Conservation (phyloP, 257 asterid species). For the Solanum tarijense region DNA sequence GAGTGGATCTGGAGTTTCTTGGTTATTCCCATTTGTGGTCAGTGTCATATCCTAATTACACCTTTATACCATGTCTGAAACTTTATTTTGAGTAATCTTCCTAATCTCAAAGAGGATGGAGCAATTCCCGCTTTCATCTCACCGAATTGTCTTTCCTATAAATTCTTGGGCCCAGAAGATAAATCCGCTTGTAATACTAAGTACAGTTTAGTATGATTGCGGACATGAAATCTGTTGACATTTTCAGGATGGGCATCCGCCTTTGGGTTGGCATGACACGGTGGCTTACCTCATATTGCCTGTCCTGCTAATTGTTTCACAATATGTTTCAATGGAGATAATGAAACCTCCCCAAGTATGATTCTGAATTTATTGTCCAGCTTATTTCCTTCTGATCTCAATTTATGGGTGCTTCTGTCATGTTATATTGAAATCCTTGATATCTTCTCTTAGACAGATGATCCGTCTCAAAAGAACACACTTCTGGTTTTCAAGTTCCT, state of each 20-base stretch:
- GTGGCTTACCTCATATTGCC: constrained; percentile 95
- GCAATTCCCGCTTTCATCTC: neutral
- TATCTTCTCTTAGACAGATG: constrained; percentile 69
- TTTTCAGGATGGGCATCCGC: constrained; percentile 97
- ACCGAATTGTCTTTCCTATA: neutral
- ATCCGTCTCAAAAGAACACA: constrained; percentile 94
- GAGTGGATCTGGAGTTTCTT: constrained; percentile 94
- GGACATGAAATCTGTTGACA: neutral
- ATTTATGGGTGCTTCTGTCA: constrained; percentile 1
- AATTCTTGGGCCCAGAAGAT: neutral
- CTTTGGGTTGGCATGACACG: constrained; percentile 95
- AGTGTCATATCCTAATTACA: neutral
- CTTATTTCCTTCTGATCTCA: neutral
- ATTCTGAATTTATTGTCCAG: constrained; percentile 3
- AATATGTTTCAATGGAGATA: constrained; percentile 88
- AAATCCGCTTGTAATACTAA: neutral
- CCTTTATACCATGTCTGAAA: neutral
- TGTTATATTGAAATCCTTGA: constrained; percentile 25
- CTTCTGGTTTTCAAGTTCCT: constrained; percentile 90
- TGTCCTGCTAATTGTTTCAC: constrained; percentile 78
- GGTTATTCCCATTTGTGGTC: constrained; percentile 98
- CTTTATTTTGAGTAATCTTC: neutral
- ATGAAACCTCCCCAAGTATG: constrained; percentile 99
- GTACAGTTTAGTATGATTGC: neutral
- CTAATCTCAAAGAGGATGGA: neutral